Base-by-base conservation (phyloP, 208 protist genomes). In the Leptomonas pyrrhocoris region DNA sequence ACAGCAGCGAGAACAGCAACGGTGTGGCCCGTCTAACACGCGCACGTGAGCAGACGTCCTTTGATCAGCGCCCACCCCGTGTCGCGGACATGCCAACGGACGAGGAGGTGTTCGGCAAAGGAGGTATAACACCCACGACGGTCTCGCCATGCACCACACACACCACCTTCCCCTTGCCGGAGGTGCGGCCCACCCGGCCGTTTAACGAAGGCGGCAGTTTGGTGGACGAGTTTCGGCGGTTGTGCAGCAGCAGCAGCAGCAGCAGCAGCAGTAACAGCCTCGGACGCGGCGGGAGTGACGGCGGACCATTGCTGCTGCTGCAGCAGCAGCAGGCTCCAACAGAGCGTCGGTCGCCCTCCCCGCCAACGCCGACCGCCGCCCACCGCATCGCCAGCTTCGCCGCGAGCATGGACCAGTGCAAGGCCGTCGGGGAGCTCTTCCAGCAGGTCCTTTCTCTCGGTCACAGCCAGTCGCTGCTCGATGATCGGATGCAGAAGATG, bases 341-440 rank as follows among this genome's bases (percentile, higher is more conserved):
- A n/a, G n/a, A n/a, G n/a, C n/a, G n/a, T n/a, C n/a, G n/a, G n/a
- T n/a, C n/a, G n/a, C n/a, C n/a, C n/a, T n/a, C n/a, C n/a, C n/a
- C n/a, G n/a, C n/a, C 55, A 1, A 30, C 34, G 18, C 30, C 30
- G 55, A 30, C 36, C 23, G 8, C 27, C n/a, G 3, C 11, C 36
- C 55, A 5, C 27, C 18, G 53, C 53, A 34, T 57, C 28, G 28
- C 45, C 25, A 51, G 40, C 63, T 58, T 16, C 40, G 15, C 51
- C 1, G 36, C 63, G 5, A 25, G 42, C 46, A 58, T 55, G 31
- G 51, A 69, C 28, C 6, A 23, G 9, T n/a, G 12, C 0, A 28
- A 2, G 18, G 40, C 30, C 12, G 2, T 67, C 28, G 25, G 16
- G 19, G 68, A 74, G 23, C 19, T 74, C 19, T 74, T 74, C 21